Base-by-base conservation (phyloP, 2,329 filamentous ascomycete genomes). In the Pyrenophora tritici-repentis region DNA sequence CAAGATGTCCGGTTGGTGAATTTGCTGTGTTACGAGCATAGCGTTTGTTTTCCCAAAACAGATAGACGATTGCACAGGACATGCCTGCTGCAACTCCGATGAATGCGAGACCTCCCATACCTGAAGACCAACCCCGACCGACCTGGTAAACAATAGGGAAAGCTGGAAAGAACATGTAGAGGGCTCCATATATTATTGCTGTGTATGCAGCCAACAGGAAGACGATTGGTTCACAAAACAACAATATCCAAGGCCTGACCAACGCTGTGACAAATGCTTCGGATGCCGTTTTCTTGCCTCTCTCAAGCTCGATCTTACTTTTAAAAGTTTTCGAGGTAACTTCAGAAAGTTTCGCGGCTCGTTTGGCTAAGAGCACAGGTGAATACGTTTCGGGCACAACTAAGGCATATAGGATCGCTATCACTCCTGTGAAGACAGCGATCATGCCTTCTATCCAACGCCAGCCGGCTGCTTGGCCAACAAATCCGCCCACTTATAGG, bases 351-450 rank as follows among this genome's bases (percentile, higher is more conserved):
- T 84, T 81, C 43, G 75, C 65, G 2, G 85, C 85, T 4, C 86
- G 83, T 22, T 80, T 81, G 43, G 83, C 78, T 3, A 89, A 79
- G 56, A 89, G 83, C 52, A 81, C 86, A 3, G 79, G 75, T 0
- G 79, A 71, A 51, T 78, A 83, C 0, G 86, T 89, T 74, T 89
- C 86, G 0, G 86, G 86, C 33, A 80, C 50, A n/a, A 52, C 14
- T 3, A 58, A 31, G 1, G 41, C 22, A 17, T 34, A 44, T 6
- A 42, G 22, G 59, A 76, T 68, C 61, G 72, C 75, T 8, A 75
- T 54, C 4, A 69, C 64, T 1, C 71, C 72, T 41, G 73, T 73
- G 41, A 74, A 70, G 55, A 78, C 83, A 46, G 84, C 82, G 75
- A 86, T 81, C 72, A 87, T 86, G 31, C 55, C 56, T 20, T 55